These are phyloP conservation scores for Geotrichum klebahnii DNA, from an alignment of 1,139 yeast genomes.

Conservation along the genomic window DNA sequence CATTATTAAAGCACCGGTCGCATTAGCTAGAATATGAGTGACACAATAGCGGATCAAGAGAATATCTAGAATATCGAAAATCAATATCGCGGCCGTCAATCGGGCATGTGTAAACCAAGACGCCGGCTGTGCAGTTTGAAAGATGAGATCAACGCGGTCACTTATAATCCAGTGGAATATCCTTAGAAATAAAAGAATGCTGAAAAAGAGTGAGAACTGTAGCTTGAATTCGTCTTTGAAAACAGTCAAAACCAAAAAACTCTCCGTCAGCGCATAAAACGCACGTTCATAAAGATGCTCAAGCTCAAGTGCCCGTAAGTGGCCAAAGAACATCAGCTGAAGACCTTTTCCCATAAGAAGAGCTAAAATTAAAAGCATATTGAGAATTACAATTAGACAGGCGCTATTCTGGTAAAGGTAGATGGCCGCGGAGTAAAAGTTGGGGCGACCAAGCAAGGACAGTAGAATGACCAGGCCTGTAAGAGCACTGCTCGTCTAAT, in stretches of 20 bases:
- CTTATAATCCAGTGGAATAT: slow-evolving; percentile 70
- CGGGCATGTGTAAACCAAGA: slow-evolving; percentile 38
- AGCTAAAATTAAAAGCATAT: slow-evolving; percentile 44
- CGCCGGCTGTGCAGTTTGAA: slow-evolving; percentile 35
- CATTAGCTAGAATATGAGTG: slow-evolving; percentile 48
- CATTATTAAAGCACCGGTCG: slow-evolving; percentile 46
- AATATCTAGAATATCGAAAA: slow-evolving; percentile 51
- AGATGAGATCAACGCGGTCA: slow-evolving; percentile 39
- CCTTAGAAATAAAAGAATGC: slow-evolving; percentile 50
- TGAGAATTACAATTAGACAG: slow-evolving; percentile 42
- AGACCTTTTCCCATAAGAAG: slow-evolving; percentile 45
- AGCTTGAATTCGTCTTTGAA: slow-evolving; percentile 55
- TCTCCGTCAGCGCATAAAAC: slow-evolving; percentile 62
- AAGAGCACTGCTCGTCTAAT: slow-evolving; percentile 24
- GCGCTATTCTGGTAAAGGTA: slow-evolving; percentile 45
- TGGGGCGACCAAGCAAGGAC: slow-evolving; percentile 42
- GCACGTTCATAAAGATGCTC: slow-evolving; percentile 71
- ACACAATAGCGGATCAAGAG: slow-evolving; percentile 54
- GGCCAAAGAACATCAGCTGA: slow-evolving; percentile 64
- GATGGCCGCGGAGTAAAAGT: slow-evolving; percentile 45
- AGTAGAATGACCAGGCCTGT: slow-evolving; percentile 37
- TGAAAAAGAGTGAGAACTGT: slow-evolving; percentile 41
- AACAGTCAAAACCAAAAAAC: slow-evolving; percentile 61
- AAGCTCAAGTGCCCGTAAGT: slow-evolving; percentile 65
- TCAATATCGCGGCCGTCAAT: slow-evolving; percentile 41